phyloP scores from a whole-genome alignment of 148 eudicot species.

The Pharnaceum exiguum region DNA sequence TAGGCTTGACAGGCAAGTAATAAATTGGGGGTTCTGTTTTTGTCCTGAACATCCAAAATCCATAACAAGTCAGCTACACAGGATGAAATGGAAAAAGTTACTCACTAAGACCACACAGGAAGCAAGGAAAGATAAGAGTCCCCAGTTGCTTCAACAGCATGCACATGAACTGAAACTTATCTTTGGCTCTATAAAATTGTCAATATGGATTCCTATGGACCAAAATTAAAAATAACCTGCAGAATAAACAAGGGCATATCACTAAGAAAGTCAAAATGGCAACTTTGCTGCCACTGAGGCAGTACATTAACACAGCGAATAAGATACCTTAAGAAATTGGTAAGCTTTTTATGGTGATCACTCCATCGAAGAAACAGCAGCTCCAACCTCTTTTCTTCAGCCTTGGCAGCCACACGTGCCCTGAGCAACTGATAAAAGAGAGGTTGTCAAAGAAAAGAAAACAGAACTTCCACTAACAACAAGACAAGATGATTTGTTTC shows the following conservation, averaged over 20 bases:
- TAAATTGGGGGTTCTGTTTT: conserved; percentile 87
- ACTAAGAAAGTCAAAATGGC: background rate
- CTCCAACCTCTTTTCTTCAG: conserved; percentile 91
- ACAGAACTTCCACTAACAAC: background rate
- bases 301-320: background rate
- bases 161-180: conserved; percentile 91
- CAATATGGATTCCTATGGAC: conserved; percentile 96
- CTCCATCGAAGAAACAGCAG: conserved; percentile 93
- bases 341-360: conserved; percentile 93
- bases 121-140: conserved; percentile 18
- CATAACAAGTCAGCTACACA: conserved; percentile 9
- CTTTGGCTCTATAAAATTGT: conserved; percentile 97
- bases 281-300: background rate
- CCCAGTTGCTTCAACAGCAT: conserved; percentile 53
- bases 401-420: conserved; percentile 94
- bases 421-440: conserved; percentile 50
- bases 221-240: conserved; percentile 98
- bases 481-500: too few species aligned
- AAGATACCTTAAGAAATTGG: conserved; percentile 77
- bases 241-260: conserved; percentile 7
- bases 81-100: background rate
- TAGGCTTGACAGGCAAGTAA: conserved; percentile 63
- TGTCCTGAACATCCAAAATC: conserved; percentile 58
- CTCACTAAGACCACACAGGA: conserved; percentile 30
- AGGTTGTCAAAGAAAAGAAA: conserved; percentile 7